A percentile compares a stretch with the other conserved stretches of the same genome.
These are phyloP conservation scores for Fusarium fujikuroi DNA, from an alignment of 2,329 filamentous ascomycete genomes.

Conservation along the genomic window DNA sequence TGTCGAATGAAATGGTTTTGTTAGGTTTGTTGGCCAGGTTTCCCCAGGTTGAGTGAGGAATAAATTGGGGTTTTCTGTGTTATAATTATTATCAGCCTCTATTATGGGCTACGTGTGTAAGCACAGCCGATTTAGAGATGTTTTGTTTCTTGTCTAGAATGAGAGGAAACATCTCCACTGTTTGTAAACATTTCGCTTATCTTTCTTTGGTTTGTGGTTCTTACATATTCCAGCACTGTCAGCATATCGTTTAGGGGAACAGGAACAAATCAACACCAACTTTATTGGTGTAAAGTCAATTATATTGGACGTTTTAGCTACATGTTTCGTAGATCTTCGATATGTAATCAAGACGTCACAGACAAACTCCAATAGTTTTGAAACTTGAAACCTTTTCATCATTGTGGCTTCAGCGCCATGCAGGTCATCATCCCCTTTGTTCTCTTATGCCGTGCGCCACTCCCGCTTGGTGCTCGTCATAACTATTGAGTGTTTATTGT, in stretches of 20 bases:
- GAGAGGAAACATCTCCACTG: not conserved
- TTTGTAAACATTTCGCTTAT: not conserved
- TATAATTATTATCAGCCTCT: not conserved
- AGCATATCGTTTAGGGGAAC: not conserved
- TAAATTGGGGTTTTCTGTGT: not conserved
- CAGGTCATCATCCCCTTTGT: conserved; percentile 8
- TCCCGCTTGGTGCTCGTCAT: conserved; percentile 15
- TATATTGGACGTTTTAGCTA: not conserved
- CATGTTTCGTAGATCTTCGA: not conserved
- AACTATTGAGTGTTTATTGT: not conserved
- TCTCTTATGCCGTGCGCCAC: conserved; percentile 11
- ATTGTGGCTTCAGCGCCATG: conserved; percentile 21
- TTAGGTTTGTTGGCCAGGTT: not conserved
- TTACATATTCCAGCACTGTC: not conserved
- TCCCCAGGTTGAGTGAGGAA: not conserved
- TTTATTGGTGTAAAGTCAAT: not conserved
- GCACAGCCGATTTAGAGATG: not conserved
- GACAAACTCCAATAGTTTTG: not conserved
- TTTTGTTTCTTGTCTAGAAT: conserved; percentile 17
- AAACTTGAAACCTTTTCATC: not conserved
- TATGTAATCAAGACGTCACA: not conserved
- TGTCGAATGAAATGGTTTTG: not conserved
- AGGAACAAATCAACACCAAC: too few species aligned
- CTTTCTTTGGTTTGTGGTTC: not conserved
- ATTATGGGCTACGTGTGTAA: conserved; percentile 1